Base-by-base conservation (phyloP, 441 rosid genomes). In the Erodium trifolium region DNA sequence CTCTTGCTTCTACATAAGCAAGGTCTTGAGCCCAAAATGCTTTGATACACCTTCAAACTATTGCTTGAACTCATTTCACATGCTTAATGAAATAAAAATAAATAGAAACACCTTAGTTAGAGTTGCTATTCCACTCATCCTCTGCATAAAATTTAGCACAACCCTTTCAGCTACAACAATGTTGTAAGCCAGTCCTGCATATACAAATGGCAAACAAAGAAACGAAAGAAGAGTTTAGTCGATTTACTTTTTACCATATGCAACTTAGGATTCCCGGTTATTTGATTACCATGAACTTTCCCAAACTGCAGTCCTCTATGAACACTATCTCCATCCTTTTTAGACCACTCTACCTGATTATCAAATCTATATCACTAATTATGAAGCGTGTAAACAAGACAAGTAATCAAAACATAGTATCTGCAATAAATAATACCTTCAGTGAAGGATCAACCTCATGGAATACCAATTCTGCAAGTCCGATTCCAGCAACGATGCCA, bases 61-160 rank as follows among this genome's bases (percentile, higher is more conserved):
- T 67, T 53, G 27, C 68, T 53, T 49, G 27, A 73, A 14, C 45
- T 18, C 35, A 67, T 14, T 73, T 63, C 11, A 63, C 67, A 72
- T 71, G 63, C 62, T 57, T 45, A 57, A 70, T 64, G 51, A 66
- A 67, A 31, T 4, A 53, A 19, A 12, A 68, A 72, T 47, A 59
- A 18, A 59, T 19, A 19, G 12, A 59, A 6, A 2, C 31, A 91
- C 98, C 96, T 87, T 88, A 62, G 99, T 92, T 68, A 94, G 78
- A 23, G 99, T 90, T 1, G 99, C 98, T 76, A 90, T 90, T 73
- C 97, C 99, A 69, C 98, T 94, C 98, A 92, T 94, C 83, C 92
- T 85, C 80, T 94, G 97, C 93, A 94, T 88, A 78, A 92, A 94
- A 77, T 94, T 92, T 64, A 94, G 84, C 69, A 75, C 97, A 70